These are phyloP conservation scores for Gossypium trilobum DNA, from an alignment of 441 rosid genomes.

Conservation along the genomic window DNA sequence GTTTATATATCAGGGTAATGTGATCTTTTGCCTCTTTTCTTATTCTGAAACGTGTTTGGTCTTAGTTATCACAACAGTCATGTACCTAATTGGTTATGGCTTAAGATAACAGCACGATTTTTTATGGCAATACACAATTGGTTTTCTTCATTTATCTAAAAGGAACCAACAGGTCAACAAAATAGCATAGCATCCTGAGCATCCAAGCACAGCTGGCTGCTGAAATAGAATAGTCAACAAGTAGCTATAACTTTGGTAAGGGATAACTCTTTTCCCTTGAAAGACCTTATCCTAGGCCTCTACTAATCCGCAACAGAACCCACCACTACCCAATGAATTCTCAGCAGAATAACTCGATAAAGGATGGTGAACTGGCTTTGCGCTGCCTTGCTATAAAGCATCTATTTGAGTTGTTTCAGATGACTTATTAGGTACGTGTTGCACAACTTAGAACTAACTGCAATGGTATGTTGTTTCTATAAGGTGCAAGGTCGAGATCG, in stretches of 20 bases:
- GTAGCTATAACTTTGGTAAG: not conserved
- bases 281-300: not conserved
- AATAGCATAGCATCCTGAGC: not conserved
- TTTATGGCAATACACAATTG: not conserved
- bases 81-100: constrained; percentile 1
- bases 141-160: not conserved
- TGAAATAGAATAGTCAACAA: not conserved
- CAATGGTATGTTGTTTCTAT: constrained; percentile 18
- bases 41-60: not conserved
- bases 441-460: constrained; percentile 11
- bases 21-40: not conserved
- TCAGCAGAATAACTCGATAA: not conserved
- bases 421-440: not conserved
- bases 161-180: constrained; percentile 1
- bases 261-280: not conserved
- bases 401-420: not conserved
- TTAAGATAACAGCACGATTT: not conserved
- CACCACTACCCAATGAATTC: not conserved
- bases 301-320: not conserved
- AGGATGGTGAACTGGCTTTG: not conserved
- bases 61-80: not conserved
- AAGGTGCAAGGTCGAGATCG: constrained; percentile 98
- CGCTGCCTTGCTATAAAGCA: not conserved
- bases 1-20: not conserved
- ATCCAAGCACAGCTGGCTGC: not conserved